These are phyloP conservation scores for Xylariaceae sp. DNA, from an alignment of 2,329 filamentous ascomycete species.

Conservation along the genomic window DNA sequence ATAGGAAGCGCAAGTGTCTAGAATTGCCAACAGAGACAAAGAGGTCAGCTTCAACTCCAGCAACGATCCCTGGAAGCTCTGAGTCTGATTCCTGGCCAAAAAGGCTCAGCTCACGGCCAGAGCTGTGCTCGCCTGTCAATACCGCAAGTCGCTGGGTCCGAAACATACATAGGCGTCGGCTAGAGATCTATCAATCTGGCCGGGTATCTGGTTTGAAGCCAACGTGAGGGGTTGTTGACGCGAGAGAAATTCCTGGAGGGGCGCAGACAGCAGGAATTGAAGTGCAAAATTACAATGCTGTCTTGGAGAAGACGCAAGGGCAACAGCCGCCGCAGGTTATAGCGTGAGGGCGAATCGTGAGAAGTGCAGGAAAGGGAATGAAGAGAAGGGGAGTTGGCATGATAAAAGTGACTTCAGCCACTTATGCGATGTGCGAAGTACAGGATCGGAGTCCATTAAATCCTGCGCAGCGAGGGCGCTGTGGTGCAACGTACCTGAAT, in stretches of 20 bases:
- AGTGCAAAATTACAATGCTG: conserved; percentile 15
- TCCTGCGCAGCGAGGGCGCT: no score
- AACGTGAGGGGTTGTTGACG: not conserved
- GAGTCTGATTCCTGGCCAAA: not conserved
- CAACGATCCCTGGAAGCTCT: not conserved
- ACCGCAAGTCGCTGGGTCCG: not conserved
- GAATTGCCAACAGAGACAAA: conserved; percentile 1
- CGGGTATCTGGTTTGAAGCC: conserved; percentile 18
- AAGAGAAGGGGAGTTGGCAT: not conserved
- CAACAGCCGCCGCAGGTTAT: conserved; percentile 7
- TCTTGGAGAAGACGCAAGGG: conserved; percentile 11
- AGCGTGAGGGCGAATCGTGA: not conserved
- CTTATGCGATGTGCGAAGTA: not conserved
- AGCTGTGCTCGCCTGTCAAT: not conserved
- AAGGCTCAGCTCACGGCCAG: no score
- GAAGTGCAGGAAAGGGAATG: not conserved
- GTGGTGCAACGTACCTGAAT: no score
- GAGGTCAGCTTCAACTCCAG: conserved; percentile 7
- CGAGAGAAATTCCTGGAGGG: conserved; percentile 3
- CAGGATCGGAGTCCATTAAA: not conserved
- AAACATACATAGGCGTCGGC: conserved; percentile 20
- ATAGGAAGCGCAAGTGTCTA: conserved; percentile 17
- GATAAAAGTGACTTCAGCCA: not conserved
- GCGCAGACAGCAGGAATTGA: conserved; percentile 5
- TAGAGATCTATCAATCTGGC: conserved; percentile 15